These are phyloP conservation scores for Plasmodium falciparum DNA, from an alignment of 169 alveolate species.

Conservation along the genomic window DNA sequence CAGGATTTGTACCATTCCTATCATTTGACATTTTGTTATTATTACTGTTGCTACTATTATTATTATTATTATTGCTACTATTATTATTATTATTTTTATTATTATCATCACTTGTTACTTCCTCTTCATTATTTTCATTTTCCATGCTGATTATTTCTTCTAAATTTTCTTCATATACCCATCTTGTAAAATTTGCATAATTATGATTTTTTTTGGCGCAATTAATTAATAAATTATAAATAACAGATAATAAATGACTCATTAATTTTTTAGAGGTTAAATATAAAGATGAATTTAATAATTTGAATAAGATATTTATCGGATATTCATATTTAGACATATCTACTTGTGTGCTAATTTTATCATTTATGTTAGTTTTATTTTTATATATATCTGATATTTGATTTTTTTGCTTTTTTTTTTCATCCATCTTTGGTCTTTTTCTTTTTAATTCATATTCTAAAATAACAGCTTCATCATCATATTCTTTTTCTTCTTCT, in stretches of 20 bases:
- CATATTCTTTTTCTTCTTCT: constrained; percentile 17
- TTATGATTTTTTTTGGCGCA: constrained; percentile 33
- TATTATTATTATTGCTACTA: not conserved
- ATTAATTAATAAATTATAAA: constrained; percentile 76
- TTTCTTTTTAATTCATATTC: constrained; percentile 71
- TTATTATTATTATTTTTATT: not conserved
- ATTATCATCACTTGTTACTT: not conserved
- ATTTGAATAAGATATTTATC: constrained; percentile 80
- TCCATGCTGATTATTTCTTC: constrained; percentile 22
- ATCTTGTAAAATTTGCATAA: constrained; percentile 59
- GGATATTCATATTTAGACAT: constrained; percentile 72
- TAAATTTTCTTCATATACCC: constrained; percentile 69
- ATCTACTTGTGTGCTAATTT: not conserved
- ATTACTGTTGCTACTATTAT: not conserved
- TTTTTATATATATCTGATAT: not conserved
- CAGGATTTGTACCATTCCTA: not conserved
- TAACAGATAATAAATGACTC: constrained; percentile 83
- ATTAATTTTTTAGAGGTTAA: constrained; percentile 84
- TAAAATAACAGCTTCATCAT: constrained; percentile 70
- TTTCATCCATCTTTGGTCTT: constrained; percentile 57
- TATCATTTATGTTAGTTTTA: constrained; percentile 17
- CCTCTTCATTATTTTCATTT: constrained; percentile 2
- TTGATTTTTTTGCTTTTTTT: not conserved
- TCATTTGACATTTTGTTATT: not conserved
- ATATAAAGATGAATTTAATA: constrained; percentile 81